These are phyloP conservation scores for Cinnamomum micranthum DNA, from an alignment of 164 flowering plant species.

Conservation along the genomic window DNA sequence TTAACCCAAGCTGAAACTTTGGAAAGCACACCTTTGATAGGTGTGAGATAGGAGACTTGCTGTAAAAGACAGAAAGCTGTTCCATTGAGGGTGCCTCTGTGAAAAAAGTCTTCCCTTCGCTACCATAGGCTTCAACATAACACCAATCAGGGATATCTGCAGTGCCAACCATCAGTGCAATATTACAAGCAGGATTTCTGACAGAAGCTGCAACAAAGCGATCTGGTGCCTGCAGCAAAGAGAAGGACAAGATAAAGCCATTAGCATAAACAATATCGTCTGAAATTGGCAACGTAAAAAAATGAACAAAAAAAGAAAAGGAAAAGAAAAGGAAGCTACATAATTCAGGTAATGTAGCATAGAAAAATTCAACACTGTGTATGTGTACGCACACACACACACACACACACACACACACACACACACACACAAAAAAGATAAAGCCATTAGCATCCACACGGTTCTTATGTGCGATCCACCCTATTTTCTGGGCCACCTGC, in stretches of 20 bases:
- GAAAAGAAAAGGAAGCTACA: too few species aligned
- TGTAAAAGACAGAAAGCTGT: conserved; percentile 44
- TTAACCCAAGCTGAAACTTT: background rate
- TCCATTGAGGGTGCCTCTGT: conserved; percentile 75
- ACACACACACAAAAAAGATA: too few species aligned
- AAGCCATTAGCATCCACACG: too few species aligned
- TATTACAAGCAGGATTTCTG: conserved; percentile 94
- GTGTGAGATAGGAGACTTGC: conserved; percentile 83
- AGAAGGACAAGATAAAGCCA: background rate
- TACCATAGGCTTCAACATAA: conserved; percentile 70
- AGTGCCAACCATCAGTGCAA: conserved; percentile 83
- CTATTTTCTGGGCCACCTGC: too few species aligned
- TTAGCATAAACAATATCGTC: background rate
- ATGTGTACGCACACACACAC: too few species aligned
- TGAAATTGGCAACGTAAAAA: background rate
- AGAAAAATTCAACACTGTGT: too few species aligned
- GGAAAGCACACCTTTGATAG: conserved; percentile 55
- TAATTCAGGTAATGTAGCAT: too few species aligned
- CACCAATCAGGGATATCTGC: conserved; percentile 98
- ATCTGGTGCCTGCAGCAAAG: conserved; percentile 69
- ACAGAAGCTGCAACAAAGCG: conserved; percentile 81
- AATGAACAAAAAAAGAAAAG: too few species aligned
- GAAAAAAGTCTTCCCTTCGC: conserved; percentile 42
- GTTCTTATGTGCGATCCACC: too few species aligned
- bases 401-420: too few species aligned